phyloP scores from a whole-genome alignment of 2,329 filamentous ascomycete genomes.

The Monosporascus sp. region DNA sequence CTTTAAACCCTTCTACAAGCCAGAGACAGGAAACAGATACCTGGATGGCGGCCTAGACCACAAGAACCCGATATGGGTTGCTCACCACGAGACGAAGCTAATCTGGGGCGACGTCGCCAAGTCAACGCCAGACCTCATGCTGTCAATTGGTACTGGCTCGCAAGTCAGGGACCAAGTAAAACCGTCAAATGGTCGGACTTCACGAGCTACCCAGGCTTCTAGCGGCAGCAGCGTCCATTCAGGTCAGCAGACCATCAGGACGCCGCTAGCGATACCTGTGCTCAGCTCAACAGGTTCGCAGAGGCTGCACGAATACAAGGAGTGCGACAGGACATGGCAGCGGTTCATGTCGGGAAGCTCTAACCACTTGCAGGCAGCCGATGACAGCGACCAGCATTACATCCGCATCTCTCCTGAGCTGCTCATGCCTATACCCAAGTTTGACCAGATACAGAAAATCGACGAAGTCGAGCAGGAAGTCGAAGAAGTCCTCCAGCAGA shows the following conservation, averaged over 20 bases:
- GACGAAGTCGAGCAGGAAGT: slow-evolving; percentile 20
- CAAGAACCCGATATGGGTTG: slow-evolving; percentile 21
- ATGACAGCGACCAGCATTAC: slow-evolving; percentile 11
- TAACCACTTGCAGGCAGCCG: neutral
- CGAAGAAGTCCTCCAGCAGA: slow-evolving; percentile 18
- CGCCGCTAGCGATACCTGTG: slow-evolving; percentile 23
- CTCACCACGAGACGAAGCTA: slow-evolving; percentile 21
- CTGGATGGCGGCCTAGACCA: slow-evolving; percentile 15
- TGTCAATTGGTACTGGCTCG: slow-evolving; percentile 24
- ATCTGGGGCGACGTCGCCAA: slow-evolving; percentile 22
- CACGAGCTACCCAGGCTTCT: slow-evolving; percentile 1
- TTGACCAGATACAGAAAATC: slow-evolving; percentile 23
- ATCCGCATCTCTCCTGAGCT: slow-evolving; percentile 26
- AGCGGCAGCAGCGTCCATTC: slow-evolving; percentile 24
- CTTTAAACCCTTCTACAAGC: slow-evolving; percentile 24
- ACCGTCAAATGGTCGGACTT: neutral
- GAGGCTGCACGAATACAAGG: slow-evolving; percentile 17
- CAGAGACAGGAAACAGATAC: slow-evolving; percentile 19
- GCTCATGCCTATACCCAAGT: slow-evolving; percentile 20
- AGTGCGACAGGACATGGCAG: slow-evolving; percentile 19
- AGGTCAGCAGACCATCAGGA: slow-evolving; percentile 22
- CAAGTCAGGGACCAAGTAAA: slow-evolving; percentile 19
- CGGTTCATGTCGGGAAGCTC: slow-evolving; percentile 15
- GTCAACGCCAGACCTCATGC: slow-evolving; percentile 20
- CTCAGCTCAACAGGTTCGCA: slow-evolving; percentile 17